These are phyloP conservation scores for Plectosphaerella sp. DNA, from an alignment of 2,329 filamentous ascomycete genomes.

Conservation along the genomic window DNA sequence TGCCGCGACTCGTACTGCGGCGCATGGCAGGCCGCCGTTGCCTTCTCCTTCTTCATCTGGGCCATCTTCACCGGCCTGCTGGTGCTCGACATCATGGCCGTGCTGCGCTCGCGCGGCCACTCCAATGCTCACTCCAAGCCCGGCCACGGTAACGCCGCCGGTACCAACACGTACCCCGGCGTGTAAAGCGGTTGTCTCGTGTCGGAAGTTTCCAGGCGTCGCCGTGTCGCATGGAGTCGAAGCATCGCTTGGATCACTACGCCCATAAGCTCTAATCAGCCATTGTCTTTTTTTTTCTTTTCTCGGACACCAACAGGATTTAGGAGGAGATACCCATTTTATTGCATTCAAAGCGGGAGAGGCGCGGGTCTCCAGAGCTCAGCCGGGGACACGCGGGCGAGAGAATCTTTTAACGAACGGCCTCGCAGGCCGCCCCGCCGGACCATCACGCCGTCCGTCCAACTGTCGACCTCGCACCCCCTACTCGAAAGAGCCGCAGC, in stretches of 20 bases:
- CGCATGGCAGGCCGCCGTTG: constrained; percentile 57
- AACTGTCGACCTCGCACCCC: too few relatives aligned
- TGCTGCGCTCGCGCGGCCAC: constrained; percentile 35
- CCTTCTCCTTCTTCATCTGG: constrained; percentile 64
- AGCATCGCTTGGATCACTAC: too few relatives aligned
- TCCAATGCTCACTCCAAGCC: constrained; percentile 8
- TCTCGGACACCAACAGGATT: not conserved
- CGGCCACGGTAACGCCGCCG: constrained; percentile 3
- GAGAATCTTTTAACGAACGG: too few relatives aligned
- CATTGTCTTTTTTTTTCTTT: too few relatives aligned
- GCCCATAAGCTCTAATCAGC: too few relatives aligned
- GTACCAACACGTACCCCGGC: constrained; percentile 8
- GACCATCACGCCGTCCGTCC: too few relatives aligned
- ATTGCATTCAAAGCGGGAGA: too few relatives aligned
- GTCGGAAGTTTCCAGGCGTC: not conserved
- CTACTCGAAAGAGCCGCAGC: too few relatives aligned
- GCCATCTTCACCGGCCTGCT: constrained; percentile 42
- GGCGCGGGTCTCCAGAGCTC: too few relatives aligned
- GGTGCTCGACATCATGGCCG: constrained; percentile 40
- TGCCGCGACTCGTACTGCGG: constrained; percentile 54
- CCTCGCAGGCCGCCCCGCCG: too few relatives aligned
- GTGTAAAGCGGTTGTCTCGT: not conserved
- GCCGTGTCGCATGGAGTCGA: not conserved
- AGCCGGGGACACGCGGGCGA: too few relatives aligned
- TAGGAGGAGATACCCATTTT: not conserved